Base-by-base conservation (phyloP, 768 basidiomycete species). In the Termitomyces sp. region DNA sequence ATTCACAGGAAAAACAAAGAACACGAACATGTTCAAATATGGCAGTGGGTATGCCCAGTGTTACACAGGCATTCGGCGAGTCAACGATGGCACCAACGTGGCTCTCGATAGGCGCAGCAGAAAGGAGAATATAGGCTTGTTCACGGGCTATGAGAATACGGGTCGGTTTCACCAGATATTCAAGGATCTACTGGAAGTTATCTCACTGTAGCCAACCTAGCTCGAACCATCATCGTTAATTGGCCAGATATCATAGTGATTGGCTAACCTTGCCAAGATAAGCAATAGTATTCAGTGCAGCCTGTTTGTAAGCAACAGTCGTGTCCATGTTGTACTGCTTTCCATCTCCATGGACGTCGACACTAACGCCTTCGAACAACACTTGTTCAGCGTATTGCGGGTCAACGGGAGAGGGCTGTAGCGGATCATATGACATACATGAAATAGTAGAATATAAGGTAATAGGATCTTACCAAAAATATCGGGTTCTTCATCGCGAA, bases 271-370 rank as follows among this genome's bases (percentile, higher is more conserved):
- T 87, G 72, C 77, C 74, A 41, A 91, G 73, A 65, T 91, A 90
- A 3, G 79, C 78, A 50, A 91, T 89, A 2, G 85, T 79, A 60
- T 89, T 89, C 51, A 89, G 70, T 0, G 88, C 86, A 4, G 89
- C 89, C 68, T 88, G 87, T 64, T 90, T 89, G 66, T 86, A 90
- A 1, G 89, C 88, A 13, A 88, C 85, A 20, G 86, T 81, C 80
- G 86, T 83, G 61, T 88, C 85, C 88, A 90, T 90, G 63, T 83
- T 76, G 68, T 88, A 86, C 66, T 89, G 87, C 56, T 79, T 84
- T 11, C 87, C 87, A 61, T 84, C 81, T 1, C 88, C 88, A 44
- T 87, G 85, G 55, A 83, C 76, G 58, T 88, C 85, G 39, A 89
- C 87, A 36, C 85, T 81, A 58, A 90, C 76, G 3, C 88, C 88